These are phyloP conservation scores for Podospora pseudocomata DNA, from an alignment of 495 filamentous ascomycete genomes.

Conservation along the genomic window DNA sequence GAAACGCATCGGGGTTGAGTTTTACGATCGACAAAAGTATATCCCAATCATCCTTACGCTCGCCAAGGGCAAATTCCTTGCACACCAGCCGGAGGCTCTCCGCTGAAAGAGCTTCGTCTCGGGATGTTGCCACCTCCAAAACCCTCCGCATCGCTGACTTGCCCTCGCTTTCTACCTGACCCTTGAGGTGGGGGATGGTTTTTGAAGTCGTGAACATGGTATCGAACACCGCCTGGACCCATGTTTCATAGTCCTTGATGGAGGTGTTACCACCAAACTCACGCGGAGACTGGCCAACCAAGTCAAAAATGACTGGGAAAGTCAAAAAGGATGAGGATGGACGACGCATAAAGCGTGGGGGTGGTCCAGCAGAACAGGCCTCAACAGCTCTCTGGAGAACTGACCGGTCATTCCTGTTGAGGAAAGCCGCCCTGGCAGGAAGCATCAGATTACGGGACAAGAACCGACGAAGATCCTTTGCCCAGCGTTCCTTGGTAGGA, in stretches of 20 bases:
- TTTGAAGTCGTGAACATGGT: conserved; percentile 37
- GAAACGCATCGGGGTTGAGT: conserved; percentile 66
- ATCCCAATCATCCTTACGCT: conserved; percentile 53
- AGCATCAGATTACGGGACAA: conserved; percentile 67
- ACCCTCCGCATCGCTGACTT: conserved; percentile 33
- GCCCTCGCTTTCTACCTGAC: conserved; percentile 13
- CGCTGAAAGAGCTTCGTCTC: conserved; percentile 20
- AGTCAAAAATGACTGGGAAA: conserved; percentile 52
- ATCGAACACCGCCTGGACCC: conserved; percentile 65
- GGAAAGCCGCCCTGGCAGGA: conserved; percentile 58
- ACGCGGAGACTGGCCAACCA: conserved; percentile 54
- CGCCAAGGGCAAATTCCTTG: conserved; percentile 36
- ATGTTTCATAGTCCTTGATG: conserved; percentile 54
- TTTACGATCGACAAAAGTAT: conserved; percentile 58
- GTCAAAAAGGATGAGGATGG: conserved; percentile 28
- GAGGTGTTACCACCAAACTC: conserved; percentile 53
- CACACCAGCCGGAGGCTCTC: conserved; percentile 41
- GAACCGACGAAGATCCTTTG: conserved; percentile 54
- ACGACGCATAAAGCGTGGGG: too few species aligned
- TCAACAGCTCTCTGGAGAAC: conserved; percentile 34
- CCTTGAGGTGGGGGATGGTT: not conserved
- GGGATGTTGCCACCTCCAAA: conserved; percentile 39
- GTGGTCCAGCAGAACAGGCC: conserved; percentile 21
- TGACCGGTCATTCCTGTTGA: conserved; percentile 39
- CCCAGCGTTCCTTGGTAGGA: conserved; percentile 30